phyloP scores from a whole-genome alignment of 169 alveolate genomes.

The Theileria annulata region DNA sequence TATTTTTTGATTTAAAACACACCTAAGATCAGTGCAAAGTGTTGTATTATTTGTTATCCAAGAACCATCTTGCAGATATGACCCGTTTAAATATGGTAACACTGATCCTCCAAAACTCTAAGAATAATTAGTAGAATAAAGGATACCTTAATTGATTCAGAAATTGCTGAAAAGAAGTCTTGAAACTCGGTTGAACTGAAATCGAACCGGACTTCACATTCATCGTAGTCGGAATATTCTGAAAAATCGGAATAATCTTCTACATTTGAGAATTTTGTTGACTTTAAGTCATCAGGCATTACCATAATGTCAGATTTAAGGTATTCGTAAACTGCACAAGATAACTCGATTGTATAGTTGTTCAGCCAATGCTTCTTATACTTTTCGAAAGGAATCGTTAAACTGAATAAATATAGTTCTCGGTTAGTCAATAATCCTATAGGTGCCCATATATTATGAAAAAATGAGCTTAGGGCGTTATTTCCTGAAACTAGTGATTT shows the following conservation, averaged over 20 bases:
- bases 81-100: conserved; percentile 39
- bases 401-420: background rate
- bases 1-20: background rate
- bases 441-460: conserved; percentile 45
- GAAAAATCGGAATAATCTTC: conserved; percentile 30
- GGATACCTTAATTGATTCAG: background rate
- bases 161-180: conserved; percentile 1
- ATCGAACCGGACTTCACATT: background rate
- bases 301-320: conserved; percentile 52
- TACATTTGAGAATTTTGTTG: background rate
- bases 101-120: conserved; percentile 19
- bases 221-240: conserved; percentile 30
- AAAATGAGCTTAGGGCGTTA: conserved; percentile 14
- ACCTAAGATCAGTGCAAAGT: conserved; percentile 35
- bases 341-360: background rate
- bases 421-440: conserved; percentile 8
- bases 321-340: conserved; percentile 24
- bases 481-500: background rate
- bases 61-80: conserved; percentile 41
- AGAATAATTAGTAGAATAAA: background rate
- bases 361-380: conserved; percentile 13
- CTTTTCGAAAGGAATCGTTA: background rate
- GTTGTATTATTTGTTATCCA: conserved; percentile 48
- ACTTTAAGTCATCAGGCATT: conserved; percentile 27
- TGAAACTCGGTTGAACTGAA: conserved; percentile 12